phyloP scores from a whole-genome alignment of 2,329 filamentous ascomycete species.

The Ustilaginoidea virens region DNA sequence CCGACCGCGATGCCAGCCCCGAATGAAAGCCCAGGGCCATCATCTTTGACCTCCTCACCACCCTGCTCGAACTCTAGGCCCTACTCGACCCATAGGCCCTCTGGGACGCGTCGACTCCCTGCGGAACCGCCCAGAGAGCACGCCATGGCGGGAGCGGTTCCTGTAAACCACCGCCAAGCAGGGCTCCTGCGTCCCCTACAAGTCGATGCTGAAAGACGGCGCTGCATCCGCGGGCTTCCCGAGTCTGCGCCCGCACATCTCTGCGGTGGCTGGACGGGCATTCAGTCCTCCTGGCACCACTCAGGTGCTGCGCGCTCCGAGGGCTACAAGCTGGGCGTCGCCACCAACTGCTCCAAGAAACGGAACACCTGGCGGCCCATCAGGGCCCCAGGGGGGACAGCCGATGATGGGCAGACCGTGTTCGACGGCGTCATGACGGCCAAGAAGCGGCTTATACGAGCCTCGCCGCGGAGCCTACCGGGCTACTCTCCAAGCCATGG shows the following conservation, averaged over 20 bases:
- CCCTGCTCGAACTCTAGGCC: slow-evolving; percentile 22
- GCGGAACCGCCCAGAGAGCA: slow-evolving; percentile 10
- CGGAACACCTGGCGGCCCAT: slow-evolving; percentile 13
- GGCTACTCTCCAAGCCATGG: slow-evolving; percentile 13
- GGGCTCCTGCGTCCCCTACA: slow-evolving; percentile 18
- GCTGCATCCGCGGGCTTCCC: slow-evolving; percentile 15
- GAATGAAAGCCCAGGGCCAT: slow-evolving; percentile 18
- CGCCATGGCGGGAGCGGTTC: slow-evolving; percentile 20
- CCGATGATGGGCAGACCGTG: not conserved
- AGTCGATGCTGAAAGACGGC: slow-evolving; percentile 14
- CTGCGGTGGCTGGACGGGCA: slow-evolving; percentile 12
- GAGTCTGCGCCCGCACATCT: slow-evolving; percentile 13
- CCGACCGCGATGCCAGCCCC: no score
- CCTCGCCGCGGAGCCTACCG: slow-evolving; percentile 18
- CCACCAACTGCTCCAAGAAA: slow-evolving; percentile 22
- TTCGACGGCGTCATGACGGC: slow-evolving; percentile 18
- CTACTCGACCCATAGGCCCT: slow-evolving; percentile 23
- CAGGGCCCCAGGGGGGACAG: slow-evolving; percentile 3
- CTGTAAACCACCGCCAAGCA: slow-evolving; percentile 21
- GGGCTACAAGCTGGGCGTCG: slow-evolving; percentile 19
- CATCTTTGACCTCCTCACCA: slow-evolving; percentile 25
- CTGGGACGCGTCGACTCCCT: slow-evolving; percentile 18
- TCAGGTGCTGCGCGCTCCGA: slow-evolving; percentile 6
- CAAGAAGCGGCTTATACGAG: slow-evolving; percentile 25
- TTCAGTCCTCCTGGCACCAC: slow-evolving; percentile 11